A percentile compares a stretch with the other conserved stretches of the same genome.
phyloP scores from a whole-genome alignment of 352 stramenopile genomes.

The Globisporangium echinulatum region DNA sequence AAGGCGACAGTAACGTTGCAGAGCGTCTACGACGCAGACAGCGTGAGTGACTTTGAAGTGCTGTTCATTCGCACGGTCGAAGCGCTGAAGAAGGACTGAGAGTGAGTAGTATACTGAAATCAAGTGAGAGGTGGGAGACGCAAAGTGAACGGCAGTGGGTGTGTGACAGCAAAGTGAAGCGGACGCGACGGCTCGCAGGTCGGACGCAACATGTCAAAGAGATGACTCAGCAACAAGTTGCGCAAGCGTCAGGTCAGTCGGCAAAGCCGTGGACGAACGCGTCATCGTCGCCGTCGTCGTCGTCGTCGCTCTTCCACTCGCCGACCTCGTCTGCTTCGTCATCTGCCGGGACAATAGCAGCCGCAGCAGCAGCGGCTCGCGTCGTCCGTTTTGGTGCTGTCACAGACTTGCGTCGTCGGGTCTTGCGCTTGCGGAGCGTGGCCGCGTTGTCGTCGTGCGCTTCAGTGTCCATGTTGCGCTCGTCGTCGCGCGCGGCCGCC shows the following conservation, averaged over 20 bases:
- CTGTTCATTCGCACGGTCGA: constrained; percentile 68
- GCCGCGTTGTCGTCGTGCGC: constrained; percentile 18
- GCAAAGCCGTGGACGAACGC: constrained; percentile 13
- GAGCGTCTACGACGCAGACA: constrained; percentile 28
- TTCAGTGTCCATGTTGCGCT: constrained; percentile 68
- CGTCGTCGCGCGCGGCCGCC: constrained; percentile 47
- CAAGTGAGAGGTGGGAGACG: too few relatives aligned
- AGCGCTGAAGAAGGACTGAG: constrained; percentile 16
- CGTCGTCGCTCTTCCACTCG: neutral
- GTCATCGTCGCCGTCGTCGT: constrained; percentile 13
- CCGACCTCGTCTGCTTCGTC: too few relatives aligned
- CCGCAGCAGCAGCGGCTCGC: constrained; percentile 8
- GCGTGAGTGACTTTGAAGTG: constrained; percentile 43
- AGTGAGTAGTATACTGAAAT: too few relatives aligned
- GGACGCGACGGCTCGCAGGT: too few relatives aligned
- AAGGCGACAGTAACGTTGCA: constrained; percentile 31
- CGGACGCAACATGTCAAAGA: too few relatives aligned
- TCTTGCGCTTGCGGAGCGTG: constrained; percentile 14
- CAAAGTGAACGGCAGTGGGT: too few relatives aligned
- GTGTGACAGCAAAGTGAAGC: too few relatives aligned
- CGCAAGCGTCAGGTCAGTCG: neutral
- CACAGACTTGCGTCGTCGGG: constrained; percentile 27
- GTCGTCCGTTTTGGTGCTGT: constrained; percentile 11
- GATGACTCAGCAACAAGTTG: neutral
- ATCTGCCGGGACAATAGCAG: too few relatives aligned